Evolutionary conservation across 192 early-diverging fungal genomes (phyloP), one percentile per base, ranked within the genome.

Genomic region (Entrophospora sp.): DNA sequence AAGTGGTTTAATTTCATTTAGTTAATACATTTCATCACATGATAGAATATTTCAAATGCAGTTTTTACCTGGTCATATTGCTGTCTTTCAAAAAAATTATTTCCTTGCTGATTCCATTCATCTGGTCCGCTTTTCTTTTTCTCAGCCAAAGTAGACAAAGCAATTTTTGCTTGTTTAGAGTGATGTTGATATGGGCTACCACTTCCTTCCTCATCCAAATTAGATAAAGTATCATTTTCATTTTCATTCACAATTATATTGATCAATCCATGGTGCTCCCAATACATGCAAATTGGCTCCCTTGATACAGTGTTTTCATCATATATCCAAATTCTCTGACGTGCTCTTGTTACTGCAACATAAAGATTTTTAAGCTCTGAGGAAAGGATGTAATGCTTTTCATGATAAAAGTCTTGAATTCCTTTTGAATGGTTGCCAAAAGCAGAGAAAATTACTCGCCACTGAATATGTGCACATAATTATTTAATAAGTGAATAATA

Each of bases 301-400:
- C 5, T 24, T 7, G 5, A 24, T 49, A 7, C 48, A 42, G 40
- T 16, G 24, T n/a, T n/a, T n/a, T n/a, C n/a, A n/a, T n/a, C n/a
- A n/a, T n/a, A n/a, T n/a, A n/a, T n/a, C n/a, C n/a, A 49, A 7
- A 49, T 49, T 5, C 18, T 5, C 20, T 49, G 48, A 5, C 48
- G 48, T 20, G 48, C 48, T 22, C 48, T 49, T 6, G 48, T 49
- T n/a, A 49, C 24, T 14, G 48, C 48, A 49, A 49, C 48, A 24
- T 49, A 49, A 22, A 49, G 48, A 49, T 49, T 9, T 22, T 49
- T 49, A 24, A 49, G 48, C 20, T 49, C 48, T 5, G 14, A 24
- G n/a, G 48, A 49, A 49, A 49, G 48, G 9, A 49, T 49, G 24
- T 49, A n/a, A n/a, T n/a, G n/a, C n/a, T n/a, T n/a, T n/a, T n/a